Evolutionary conservation across 441 rosid genomes (phyloP).

Genomic region (Croton laevigatus): DNA sequence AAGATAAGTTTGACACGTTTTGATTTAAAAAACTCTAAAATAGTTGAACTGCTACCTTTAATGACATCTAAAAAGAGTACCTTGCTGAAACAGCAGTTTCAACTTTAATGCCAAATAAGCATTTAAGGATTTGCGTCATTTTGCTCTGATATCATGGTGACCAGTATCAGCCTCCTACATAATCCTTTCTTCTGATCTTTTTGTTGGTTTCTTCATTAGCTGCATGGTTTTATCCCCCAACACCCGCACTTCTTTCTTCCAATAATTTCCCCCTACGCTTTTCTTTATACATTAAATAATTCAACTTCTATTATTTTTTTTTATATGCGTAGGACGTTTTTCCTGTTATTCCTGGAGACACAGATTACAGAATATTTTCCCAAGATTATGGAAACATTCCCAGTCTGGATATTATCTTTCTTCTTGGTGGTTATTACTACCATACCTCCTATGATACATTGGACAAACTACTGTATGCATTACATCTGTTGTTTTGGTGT

Average conservation of each 20-base stretch:
- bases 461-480: constrained; percentile 96
- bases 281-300: constrained; percentile 12
- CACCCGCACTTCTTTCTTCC: not conserved
- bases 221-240: not conserved
- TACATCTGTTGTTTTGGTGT: constrained; percentile 59
- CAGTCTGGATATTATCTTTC: constrained; percentile 96
- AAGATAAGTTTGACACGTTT: not conserved
- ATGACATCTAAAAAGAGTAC: not conserved
- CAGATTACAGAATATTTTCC: constrained; percentile 93
- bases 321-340: constrained; percentile 72
- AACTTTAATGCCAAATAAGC: not conserved
- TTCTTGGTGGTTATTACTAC: constrained; percentile 96
- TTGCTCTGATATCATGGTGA: not conserved
- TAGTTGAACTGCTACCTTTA: not conserved
- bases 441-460: constrained; percentile 93
- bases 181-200: not conserved
- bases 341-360: constrained; percentile 90
- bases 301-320: constrained; percentile 8
- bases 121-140: not conserved
- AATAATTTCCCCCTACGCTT: not conserved
- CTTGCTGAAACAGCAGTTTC: not conserved
- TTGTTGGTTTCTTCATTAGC: not conserved
- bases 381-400: constrained; percentile 93
- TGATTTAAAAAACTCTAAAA: not conserved
- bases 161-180: not conserved